These are phyloP conservation scores for Tephrocybe rancida DNA, from an alignment of 768 basidiomycete species.

Conservation along the genomic window DNA sequence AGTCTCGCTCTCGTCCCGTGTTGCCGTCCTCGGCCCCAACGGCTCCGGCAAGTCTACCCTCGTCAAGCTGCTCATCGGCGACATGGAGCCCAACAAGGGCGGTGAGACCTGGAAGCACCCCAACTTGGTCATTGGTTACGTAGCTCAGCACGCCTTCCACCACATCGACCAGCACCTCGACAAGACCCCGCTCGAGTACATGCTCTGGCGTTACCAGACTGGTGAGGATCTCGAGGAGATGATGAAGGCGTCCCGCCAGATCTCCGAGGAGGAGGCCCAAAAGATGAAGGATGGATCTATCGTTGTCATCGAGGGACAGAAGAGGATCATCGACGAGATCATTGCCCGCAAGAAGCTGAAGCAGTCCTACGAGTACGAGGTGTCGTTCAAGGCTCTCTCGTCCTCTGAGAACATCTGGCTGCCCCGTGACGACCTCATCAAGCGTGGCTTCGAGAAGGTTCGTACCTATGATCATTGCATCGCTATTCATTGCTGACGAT, in stretches of 20 bases:
- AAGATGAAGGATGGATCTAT: conserved; percentile 97
- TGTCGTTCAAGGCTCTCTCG: conserved; percentile 91
- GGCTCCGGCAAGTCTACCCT: conserved; percentile 98
- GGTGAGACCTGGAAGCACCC: conserved; percentile 99
- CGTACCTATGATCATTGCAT: conserved; percentile 11
- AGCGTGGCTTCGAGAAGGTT: conserved; percentile 97
- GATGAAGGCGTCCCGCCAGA: conserved; percentile 86
- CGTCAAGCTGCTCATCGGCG: conserved; percentile 95
- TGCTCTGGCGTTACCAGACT: conserved; percentile 99
- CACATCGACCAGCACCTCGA: conserved; percentile 98
- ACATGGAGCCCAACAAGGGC: conserved; percentile 94
- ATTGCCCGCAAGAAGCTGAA: conserved; percentile 93
- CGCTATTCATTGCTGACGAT: conserved; percentile 6
- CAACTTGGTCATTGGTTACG: conserved; percentile 99
- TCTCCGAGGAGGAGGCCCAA: conserved; percentile 83
- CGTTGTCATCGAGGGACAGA: conserved; percentile 90
- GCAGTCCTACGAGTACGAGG: conserved; percentile 99
- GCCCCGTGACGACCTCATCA: conserved; percentile 94
- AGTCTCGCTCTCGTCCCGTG: conserved; percentile 97
- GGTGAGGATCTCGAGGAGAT: conserved; percentile 98
- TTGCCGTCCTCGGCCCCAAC: conserved; percentile 97
- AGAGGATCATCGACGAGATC: conserved; percentile 94
- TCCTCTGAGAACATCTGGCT: conserved; percentile 99
- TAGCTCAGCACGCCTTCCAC: conserved; percentile 99
- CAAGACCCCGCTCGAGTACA: conserved; percentile 98